phyloP scores from a whole-genome alignment of 2,329 filamentous ascomycete genomes.

The Paracoccidioides lutzii region DNA sequence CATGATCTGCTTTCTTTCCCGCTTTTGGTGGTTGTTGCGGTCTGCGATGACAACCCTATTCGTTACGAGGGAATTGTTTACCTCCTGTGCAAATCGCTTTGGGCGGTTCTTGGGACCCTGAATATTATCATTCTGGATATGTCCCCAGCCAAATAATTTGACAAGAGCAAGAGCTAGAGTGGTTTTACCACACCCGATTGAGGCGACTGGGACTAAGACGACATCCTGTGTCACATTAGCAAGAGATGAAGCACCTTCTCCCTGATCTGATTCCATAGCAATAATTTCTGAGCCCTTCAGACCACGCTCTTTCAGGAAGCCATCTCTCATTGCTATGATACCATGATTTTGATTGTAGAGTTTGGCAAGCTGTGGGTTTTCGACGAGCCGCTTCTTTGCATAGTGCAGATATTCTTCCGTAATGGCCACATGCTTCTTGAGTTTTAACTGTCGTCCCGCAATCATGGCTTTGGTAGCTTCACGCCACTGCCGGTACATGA shows the following conservation, averaged over 20 bases:
- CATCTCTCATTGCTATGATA: conserved; percentile 80
- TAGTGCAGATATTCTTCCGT: conserved; percentile 84
- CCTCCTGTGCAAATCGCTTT: conserved; percentile 59
- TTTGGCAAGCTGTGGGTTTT: conserved; percentile 54
- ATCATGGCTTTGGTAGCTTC: conserved; percentile 92
- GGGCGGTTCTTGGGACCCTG: conserved; percentile 61
- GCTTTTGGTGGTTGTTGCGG: conserved; percentile 81
- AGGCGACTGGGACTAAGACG: conserved; percentile 79
- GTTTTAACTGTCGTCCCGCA: conserved; percentile 55
- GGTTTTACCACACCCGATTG: conserved; percentile 93
- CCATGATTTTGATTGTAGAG: conserved; percentile 80
- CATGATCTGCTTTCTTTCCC: conserved; percentile 79
- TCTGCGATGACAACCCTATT: conserved; percentile 74
- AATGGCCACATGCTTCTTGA: conserved; percentile 76
- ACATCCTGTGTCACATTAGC: conserved; percentile 49
- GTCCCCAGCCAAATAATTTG: conserved; percentile 79
- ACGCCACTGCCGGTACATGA: conserved; percentile 98
- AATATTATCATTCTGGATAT: conserved; percentile 95
- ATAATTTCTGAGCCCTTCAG: conserved; percentile 84
- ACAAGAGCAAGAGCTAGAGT: conserved; percentile 72
- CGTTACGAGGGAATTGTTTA: conserved; percentile 51
- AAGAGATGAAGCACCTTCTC: conserved; percentile 17
- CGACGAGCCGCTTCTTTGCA: conserved; percentile 58
- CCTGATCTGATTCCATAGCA: conserved; percentile 46
- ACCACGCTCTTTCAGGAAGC: conserved; percentile 72